Base-by-base conservation (phyloP, 2,329 filamentous ascomycete genomes). In the Domatiomyces catenatus region DNA sequence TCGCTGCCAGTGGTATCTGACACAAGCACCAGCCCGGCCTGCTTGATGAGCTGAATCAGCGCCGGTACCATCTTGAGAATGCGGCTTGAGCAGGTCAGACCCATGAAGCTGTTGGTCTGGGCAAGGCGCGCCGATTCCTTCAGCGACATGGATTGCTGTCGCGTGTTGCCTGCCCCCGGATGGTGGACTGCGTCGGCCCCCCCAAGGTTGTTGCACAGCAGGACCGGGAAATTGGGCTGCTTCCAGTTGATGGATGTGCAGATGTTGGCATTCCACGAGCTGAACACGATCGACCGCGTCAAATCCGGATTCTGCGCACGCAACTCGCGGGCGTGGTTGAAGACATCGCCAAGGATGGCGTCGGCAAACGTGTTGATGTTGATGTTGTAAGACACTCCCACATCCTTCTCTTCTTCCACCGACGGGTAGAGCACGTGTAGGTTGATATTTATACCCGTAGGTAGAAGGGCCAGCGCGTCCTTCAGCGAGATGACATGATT, bases 191-290 rank as follows among this genome's bases (percentile, higher is more conserved):
- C n/a, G 43, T 45, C 43, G 8, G 8, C n/a, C n/a, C 43, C 43
- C 19, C 87, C 87, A 22, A 96, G 77, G 53, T 95, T 88, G 65
- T 96, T 96, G 70, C 89, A 95, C 46, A 96, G 75, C 59, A 98
- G 85, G 0, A 96, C 86, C 0, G 92, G 92, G 65, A 80, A 98
- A 64, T 96, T 98, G 2, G 92, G 92, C 66, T 98, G 92, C 67
- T 98, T 98, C 92, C 92, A 98, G 68, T 98, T 98, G 60, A 98
- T 70, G 4, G 90, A 89, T 15, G 86, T 93, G 68, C 92, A 98
- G 18, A 96, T 78, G 56, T 83, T 84, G 10, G 86, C 75, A 63
- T 94, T 95, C 67, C 90, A 94, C 19, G 87, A 94, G 60, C 86
- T 93, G 65, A 98, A 95, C 8, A 95, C 86, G 48, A 98, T 83